Percentiles rank a stretch among this genome's conserved stretches.
Conservation (phyloP, 1,139 yeast species). For the Yamadazyma dushanensis region DNA sequence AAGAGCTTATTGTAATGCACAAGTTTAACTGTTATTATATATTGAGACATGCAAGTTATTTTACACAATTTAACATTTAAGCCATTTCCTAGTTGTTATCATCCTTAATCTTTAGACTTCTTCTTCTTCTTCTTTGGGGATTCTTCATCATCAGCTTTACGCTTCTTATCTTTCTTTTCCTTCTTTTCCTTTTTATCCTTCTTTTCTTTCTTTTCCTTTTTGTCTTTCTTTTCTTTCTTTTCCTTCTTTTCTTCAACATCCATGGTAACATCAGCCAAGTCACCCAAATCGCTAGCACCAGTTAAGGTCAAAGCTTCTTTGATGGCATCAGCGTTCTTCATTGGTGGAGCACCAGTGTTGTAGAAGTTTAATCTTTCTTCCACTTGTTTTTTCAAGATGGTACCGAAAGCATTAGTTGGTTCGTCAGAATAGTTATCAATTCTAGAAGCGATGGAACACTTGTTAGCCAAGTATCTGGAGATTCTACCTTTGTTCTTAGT, state of each 20-base stretch:
- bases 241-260: conserved; percentile 40
- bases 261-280: conserved; percentile 18
- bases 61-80: conserved; percentile 6
- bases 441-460: conserved; percentile 98
- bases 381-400: conserved; percentile 89
- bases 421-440: conserved; percentile 93
- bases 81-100: conserved; percentile 1
- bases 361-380: conserved; percentile 96
- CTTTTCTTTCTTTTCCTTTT: conserved; percentile 57
- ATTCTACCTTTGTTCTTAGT: conserved; percentile 99
- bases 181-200: conserved; percentile 57
- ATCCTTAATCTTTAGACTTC: conserved; percentile 42
- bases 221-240: conserved; percentile 53
- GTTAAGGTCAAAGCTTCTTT: conserved; percentile 77
- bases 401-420: conserved; percentile 85
- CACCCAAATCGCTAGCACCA: conserved; percentile 43
- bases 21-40: conserved; percentile 6
- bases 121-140: conserved; percentile 47
- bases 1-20: conserved; percentile 5
- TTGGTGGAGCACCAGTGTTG: conserved; percentile 95
- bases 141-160: conserved; percentile 52
- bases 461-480: conserved; percentile 97
- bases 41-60: conserved; percentile 15
- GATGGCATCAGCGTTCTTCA: conserved; percentile 94
- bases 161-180: conserved; percentile 52